These are phyloP conservation scores for Saprolegnia diclina DNA, from an alignment of 352 stramenopile genomes.

Conservation along the genomic window DNA sequence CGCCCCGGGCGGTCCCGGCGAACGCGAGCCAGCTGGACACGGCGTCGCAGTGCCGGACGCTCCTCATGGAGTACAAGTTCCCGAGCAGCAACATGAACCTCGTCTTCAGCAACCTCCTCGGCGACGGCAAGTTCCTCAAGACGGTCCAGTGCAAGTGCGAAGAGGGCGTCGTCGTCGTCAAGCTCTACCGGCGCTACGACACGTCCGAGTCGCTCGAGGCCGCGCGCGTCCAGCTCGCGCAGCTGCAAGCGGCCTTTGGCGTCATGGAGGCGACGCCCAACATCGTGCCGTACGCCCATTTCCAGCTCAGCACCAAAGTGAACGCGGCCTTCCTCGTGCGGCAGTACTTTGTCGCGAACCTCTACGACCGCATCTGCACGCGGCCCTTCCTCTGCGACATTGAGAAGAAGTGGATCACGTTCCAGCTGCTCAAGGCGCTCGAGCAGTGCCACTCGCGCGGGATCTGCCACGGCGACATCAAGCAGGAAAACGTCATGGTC, in stretches of 20 bases:
- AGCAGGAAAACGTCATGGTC: conserved; percentile 98
- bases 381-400: conserved; percentile 92
- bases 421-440: conserved; percentile 93
- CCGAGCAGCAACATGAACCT: conserved; percentile 71
- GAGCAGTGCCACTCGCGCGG: conserved; percentile 90
- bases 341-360: conserved; percentile 94
- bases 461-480: conserved; percentile 97
- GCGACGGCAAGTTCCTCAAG: conserved; percentile 87
- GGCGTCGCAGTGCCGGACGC: conserved; percentile 80
- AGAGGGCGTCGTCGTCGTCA: conserved; percentile 69
- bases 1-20: conserved; percentile 66
- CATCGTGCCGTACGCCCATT: conserved; percentile 77
- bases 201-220: conserved; percentile 55
- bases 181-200: conserved; percentile 86
- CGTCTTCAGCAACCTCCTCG: conserved; percentile 80
- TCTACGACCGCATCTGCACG: conserved; percentile 95
- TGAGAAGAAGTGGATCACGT: conserved; percentile 97
- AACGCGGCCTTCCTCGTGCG: conserved; percentile 91
- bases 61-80: conserved; percentile 76
- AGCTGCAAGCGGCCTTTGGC: conserved; percentile 49
- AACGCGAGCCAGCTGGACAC: conserved; percentile 58
- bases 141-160: conserved; percentile 84
- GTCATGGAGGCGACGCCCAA: conserved; percentile 67
- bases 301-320: conserved; percentile 67
- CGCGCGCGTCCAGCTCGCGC: conserved; percentile 49